Evolutionary conservation across 768 basidiomycete genomes (phyloP).

Genomic region (Symmetrospora coprosmae): DNA sequence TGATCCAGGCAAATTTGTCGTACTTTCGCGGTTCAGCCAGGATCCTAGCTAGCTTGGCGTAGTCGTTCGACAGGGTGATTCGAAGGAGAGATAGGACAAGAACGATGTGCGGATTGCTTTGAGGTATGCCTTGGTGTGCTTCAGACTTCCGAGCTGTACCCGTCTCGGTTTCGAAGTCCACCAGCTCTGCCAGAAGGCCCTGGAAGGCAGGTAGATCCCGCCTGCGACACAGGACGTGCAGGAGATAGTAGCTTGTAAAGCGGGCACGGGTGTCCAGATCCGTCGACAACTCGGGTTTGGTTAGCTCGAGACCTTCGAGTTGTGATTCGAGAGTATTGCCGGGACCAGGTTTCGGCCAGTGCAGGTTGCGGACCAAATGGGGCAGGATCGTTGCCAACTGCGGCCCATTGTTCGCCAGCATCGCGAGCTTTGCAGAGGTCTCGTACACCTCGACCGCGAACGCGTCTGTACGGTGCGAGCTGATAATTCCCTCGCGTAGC

Average conservation of each 20-base stretch:
- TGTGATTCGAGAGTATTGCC: not conserved
- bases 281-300: not conserved
- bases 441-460: conserved; percentile 25
- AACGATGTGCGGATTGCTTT: not conserved
- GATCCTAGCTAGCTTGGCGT: not conserved
- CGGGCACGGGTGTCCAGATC: not conserved
- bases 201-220: conserved; percentile 2
- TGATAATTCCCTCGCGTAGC: conserved; percentile 21
- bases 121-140: not conserved
- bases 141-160: too few species aligned
- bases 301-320: not conserved
- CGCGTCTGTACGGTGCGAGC: conserved; percentile 2
- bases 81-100: conserved; percentile 8
- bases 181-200: not conserved
- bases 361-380: conserved; percentile 12
- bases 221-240: conserved; percentile 12
- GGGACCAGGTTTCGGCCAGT: not conserved
- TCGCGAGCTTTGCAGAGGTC: conserved; percentile 16
- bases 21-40: not conserved
- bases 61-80: not conserved
- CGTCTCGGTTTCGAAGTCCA: not conserved
- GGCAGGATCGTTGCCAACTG: conserved; percentile 18
- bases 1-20: conserved; percentile 11
- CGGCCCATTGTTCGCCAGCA: conserved; percentile 7
- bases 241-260: conserved; percentile 13